phyloP scores from a whole-genome alignment of 768 basidiomycete genomes.

The Neoboletus subvelutipes region DNA sequence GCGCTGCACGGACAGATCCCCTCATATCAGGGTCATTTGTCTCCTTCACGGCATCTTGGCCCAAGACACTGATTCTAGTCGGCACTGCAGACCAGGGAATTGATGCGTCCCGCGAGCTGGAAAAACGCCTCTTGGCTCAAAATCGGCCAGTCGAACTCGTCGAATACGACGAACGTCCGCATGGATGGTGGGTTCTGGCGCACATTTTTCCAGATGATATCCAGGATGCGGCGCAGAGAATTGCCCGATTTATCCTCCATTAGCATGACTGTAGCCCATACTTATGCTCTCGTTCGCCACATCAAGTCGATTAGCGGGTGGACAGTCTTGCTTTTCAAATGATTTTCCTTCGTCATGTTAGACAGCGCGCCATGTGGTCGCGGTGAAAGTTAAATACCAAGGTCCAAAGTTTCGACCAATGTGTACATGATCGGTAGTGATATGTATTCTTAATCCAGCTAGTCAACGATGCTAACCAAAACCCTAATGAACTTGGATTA shows the following conservation, averaged over 20 bases:
- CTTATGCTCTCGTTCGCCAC: not conserved
- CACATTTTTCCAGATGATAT: conserved; percentile 16
- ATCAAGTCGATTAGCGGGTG: not conserved
- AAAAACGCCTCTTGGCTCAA: not conserved
- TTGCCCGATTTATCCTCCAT: conserved; percentile 7
- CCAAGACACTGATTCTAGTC: conserved; percentile 22
- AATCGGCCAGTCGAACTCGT: conserved; percentile 19
- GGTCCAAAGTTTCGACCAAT: conserved; percentile 1
- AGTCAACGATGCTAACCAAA: conserved; percentile 12
- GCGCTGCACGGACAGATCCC: conserved; percentile 12
- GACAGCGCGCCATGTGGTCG: not conserved
- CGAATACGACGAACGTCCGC: conserved; percentile 25
- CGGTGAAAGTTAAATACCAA: not conserved
- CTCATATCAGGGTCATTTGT: conserved; percentile 18
- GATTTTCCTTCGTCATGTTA: not conserved
- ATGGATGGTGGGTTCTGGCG: conserved; percentile 23
- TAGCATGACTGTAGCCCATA: not conserved
- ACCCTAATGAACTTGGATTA: conserved; percentile 6
- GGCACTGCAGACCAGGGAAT: conserved; percentile 18
- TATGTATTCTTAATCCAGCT: conserved; percentile 16
- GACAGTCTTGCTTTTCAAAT: not conserved
- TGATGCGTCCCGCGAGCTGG: conserved; percentile 11
- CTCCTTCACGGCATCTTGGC: conserved; percentile 20
- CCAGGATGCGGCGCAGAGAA: conserved; percentile 12
- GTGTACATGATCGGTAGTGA: conserved; percentile 12